Evolutionary conservation across 805 yeast genomes (phyloP).

Genomic region (Nakazawaea siamensis): DNA sequence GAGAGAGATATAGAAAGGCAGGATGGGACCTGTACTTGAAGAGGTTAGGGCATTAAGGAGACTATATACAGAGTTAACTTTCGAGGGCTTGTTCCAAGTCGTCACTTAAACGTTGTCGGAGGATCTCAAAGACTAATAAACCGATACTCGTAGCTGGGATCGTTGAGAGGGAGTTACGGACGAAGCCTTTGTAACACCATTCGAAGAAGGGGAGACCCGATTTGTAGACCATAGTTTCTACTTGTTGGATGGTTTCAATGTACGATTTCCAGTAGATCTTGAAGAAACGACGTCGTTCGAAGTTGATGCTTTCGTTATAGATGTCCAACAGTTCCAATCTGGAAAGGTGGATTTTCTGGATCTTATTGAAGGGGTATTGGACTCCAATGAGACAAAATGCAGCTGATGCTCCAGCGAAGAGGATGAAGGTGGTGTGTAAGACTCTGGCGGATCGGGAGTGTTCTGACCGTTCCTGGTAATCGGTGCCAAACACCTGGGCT

Average conservation of each 20-base stretch:
- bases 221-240: constrained; percentile 42
- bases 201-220: constrained; percentile 49
- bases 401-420: constrained; percentile 84
- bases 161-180: constrained; percentile 59
- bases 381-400: constrained; percentile 68
- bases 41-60: constrained; percentile 16
- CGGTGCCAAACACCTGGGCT: constrained; percentile 16
- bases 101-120: constrained; percentile 38
- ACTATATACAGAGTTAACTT: background rate
- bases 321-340: constrained; percentile 76
- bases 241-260: constrained; percentile 61
- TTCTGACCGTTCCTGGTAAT: constrained; percentile 13
- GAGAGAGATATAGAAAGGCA: constrained; percentile 81
- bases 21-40: constrained; percentile 89
- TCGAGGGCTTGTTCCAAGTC: constrained; percentile 15
- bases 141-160: constrained; percentile 90
- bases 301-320: constrained; percentile 27
- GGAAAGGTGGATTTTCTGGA: constrained; percentile 73
- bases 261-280: constrained; percentile 68
- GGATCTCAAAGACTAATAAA: constrained; percentile 72
- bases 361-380: constrained; percentile 74
- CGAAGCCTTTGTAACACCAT: constrained; percentile 76
- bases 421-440: constrained; percentile 59
- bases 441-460: constrained; percentile 27
- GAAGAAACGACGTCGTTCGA: constrained; percentile 21